These are phyloP conservation scores for Smittium culicis DNA, from an alignment of 371 early-diverging fungal species.

Conservation along the genomic window DNA sequence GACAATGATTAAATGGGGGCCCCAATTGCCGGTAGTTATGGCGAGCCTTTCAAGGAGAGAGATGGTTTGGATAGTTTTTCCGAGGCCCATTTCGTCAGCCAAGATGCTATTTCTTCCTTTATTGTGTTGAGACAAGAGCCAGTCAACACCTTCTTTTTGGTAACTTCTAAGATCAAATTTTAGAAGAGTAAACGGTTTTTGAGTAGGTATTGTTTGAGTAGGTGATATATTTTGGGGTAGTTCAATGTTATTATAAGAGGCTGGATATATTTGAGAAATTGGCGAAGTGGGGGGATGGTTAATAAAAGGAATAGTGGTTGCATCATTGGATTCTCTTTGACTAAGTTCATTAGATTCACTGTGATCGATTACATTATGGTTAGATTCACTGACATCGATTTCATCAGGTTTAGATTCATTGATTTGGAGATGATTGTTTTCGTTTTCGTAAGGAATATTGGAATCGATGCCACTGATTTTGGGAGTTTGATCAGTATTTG, in stretches of 20 bases:
- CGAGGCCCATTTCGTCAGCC: constrained; percentile 98
- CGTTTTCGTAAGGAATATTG: not conserved
- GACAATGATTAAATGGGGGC: constrained; percentile 78
- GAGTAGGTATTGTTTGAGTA: too few species aligned
- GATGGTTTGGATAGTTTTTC: constrained; percentile 96
- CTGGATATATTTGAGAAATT: too few species aligned
- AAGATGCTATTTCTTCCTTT: constrained; percentile 93
- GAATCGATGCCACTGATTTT: too few species aligned
- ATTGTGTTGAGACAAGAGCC: constrained; percentile 88
- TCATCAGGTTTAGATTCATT: not conserved
- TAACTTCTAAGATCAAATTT: constrained; percentile 57
- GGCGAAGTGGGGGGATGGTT: not conserved
- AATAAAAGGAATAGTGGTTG: too few species aligned
- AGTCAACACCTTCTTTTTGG: constrained; percentile 61
- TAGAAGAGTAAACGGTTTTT: constrained; percentile 26
- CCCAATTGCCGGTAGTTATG: constrained; percentile 54
- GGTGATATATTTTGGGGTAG: too few species aligned
- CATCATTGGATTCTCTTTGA: too few species aligned
- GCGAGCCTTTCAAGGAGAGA: constrained; percentile 53
- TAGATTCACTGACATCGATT: not conserved
- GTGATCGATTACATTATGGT: not conserved
- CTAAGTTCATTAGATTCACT: too few species aligned
- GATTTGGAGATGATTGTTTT: not conserved
- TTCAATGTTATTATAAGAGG: too few species aligned
- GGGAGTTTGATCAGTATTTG: not conserved